Evolutionary conservation across 345 rosid genomes (phyloP), one percentile per base, ranked within the genome.

Genomic region (Hirschfeldia incana): DNA sequence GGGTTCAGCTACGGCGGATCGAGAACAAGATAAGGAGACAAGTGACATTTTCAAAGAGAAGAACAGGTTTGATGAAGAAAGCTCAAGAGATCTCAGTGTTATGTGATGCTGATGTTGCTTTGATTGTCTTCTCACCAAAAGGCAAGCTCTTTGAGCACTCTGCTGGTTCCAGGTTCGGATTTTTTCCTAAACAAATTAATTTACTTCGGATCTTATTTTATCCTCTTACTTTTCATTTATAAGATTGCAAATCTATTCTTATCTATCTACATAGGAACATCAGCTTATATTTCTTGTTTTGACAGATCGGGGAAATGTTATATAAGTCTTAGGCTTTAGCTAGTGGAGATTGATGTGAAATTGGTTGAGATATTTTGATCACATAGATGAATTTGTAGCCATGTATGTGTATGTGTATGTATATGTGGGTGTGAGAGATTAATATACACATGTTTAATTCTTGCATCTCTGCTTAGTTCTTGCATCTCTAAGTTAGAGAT

Each of bases 11-110:
- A 89, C 83, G 90, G 90, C 90, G 97, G 90, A 94, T 94, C 83
- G 98, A 94, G 88, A 94, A 94, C 85, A 92, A 94, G 88, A 94
- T 94, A 84, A 94, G 93, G 87, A 92, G 98, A 82, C 98, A 94
- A 83, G 98, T 94, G 67, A 94, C 98, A 3, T 94, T 94, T 83
- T 92, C 98, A 1, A 94, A 94, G 89, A 87, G 98, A 51, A 94
- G 98, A 70, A 87, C 90, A 69, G 98, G 97, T 37, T 77, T 94
- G 86, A 81, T 92, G 79, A 94, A 94, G 92, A 94, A 94, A 86
- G 94, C 97, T 76, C 93, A 94, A 73, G 98, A 94, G 84, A 84
- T 94, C 59, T 94, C 98, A 8, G 98, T 94, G 39, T 88, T 94
- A 6, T 94, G 98, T 83, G 98, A 94, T 88, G 98, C 97, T 66